These are phyloP conservation scores for Ascosphaera acerosa DNA, from an alignment of 2,329 filamentous ascomycete species.

Conservation along the genomic window DNA sequence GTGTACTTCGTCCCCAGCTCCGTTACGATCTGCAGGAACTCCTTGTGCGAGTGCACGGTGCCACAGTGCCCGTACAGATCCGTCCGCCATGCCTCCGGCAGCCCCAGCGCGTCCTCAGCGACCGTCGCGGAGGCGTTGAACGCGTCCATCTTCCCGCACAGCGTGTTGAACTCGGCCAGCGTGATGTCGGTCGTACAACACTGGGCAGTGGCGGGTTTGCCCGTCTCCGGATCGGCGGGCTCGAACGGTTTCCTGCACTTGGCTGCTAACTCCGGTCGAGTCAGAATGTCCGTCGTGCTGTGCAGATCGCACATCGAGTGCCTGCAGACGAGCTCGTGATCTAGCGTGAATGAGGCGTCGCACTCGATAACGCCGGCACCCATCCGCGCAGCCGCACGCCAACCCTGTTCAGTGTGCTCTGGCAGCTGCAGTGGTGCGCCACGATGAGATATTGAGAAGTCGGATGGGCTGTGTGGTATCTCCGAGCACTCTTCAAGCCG, in stretches of 20 bases:
- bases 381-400: constrained; percentile 38
- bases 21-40: constrained; percentile 36
- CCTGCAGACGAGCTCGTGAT: constrained; percentile 40
- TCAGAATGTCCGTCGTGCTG: constrained; percentile 41
- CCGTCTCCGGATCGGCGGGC: constrained; percentile 23
- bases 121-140: constrained; percentile 33
- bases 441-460: constrained; percentile 36
- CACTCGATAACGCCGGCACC: constrained; percentile 41
- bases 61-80: constrained; percentile 36
- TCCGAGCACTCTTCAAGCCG: constrained; percentile 34
- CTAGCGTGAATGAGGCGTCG: constrained; percentile 40
- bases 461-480: constrained; percentile 25
- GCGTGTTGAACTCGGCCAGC: constrained; percentile 36
- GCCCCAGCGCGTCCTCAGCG: constrained; percentile 29
- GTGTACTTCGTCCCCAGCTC: constrained; percentile 35
- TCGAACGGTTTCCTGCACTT: constrained; percentile 38
- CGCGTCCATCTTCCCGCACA: constrained; percentile 48
- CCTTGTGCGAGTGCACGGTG: constrained; percentile 33
- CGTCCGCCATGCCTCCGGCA: constrained; percentile 36
- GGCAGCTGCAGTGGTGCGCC: constrained; percentile 38
- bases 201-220: constrained; percentile 29
- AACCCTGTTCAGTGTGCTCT: constrained; percentile 35
- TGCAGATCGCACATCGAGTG: constrained; percentile 43
- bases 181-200: constrained; percentile 53
- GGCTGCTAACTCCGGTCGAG: constrained; percentile 32